Conservation (phyloP, 768 basidiomycete species). For the Thelephora aurantiotincta region DNA sequence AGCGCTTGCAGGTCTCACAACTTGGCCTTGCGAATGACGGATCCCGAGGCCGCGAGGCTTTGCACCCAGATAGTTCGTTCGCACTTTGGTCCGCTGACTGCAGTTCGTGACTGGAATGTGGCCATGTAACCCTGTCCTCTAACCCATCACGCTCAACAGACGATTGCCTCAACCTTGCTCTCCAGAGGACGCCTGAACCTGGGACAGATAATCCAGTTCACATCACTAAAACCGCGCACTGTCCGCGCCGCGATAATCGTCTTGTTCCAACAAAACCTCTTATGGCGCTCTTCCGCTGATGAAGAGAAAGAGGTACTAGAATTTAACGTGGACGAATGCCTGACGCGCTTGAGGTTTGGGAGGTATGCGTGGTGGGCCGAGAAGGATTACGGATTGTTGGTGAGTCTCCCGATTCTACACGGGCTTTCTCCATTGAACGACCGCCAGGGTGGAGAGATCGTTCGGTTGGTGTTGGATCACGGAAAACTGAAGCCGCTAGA, state of each 20-base stretch:
- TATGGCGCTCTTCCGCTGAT: conserved; percentile 69
- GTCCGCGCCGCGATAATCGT: conserved; percentile 60
- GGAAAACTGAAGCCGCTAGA: conserved; percentile 75
- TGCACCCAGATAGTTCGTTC: conserved; percentile 48
- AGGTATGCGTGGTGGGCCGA: conserved; percentile 66
- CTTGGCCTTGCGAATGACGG: conserved; percentile 34
- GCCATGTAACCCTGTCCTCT: conserved; percentile 1
- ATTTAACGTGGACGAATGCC: conserved; percentile 71
- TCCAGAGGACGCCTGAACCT: conserved; percentile 73
- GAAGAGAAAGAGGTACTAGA: conserved; percentile 71
- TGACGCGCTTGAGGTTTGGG: conserved; percentile 73
- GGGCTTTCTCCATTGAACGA: not conserved
- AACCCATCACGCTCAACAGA: conserved; percentile 25
- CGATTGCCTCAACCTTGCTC: conserved; percentile 60
- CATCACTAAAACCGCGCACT: conserved; percentile 50
- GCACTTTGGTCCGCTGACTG: conserved; percentile 51
- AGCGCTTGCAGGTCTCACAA: too few relatives aligned
- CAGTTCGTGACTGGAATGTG: conserved; percentile 29
- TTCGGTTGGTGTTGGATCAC: conserved; percentile 66
- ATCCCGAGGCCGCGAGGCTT: conserved; percentile 43
- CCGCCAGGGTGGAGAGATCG: conserved; percentile 55
- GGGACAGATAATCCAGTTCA: conserved; percentile 51
- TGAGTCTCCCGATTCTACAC: conserved; percentile 20
- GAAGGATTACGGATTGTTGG: conserved; percentile 53
- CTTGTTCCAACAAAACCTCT: conserved; percentile 82